phyloP scores from a whole-genome alignment of 805 yeast species.

The Kodamaea hsintzibuensis region DNA sequence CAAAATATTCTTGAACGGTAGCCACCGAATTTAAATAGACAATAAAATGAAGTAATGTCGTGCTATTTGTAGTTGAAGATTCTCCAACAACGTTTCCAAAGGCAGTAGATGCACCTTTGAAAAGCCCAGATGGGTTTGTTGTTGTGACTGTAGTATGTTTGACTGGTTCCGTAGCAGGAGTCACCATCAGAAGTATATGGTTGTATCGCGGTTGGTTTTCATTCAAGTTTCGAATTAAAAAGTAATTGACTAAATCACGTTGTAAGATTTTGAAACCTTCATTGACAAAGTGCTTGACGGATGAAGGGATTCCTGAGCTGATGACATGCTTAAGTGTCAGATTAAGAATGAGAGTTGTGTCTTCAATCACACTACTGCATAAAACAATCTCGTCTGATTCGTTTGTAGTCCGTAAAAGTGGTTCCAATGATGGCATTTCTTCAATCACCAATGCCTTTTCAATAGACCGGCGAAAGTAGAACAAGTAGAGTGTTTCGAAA shows the following conservation, averaged over 20 bases:
- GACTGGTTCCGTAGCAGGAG: constrained; percentile 24
- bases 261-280: constrained; percentile 62
- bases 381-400: constrained; percentile 57
- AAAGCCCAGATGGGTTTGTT: constrained; percentile 11
- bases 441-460: constrained; percentile 82
- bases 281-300: constrained; percentile 55
- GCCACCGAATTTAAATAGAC: constrained; percentile 73
- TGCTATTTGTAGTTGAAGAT: constrained; percentile 35
- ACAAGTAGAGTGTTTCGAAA: constrained; percentile 63
- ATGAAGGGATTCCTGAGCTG: constrained; percentile 65
- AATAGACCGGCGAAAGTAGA: constrained; percentile 72
- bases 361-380: constrained; percentile 84
- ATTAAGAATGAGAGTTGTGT: constrained; percentile 71
- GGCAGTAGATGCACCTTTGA: constrained; percentile 26
- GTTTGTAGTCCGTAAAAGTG: constrained; percentile 28
- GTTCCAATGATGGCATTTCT: constrained; percentile 59
- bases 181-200: constrained; percentile 24
- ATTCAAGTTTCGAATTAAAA: constrained; percentile 33
- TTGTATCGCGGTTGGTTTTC: constrained; percentile 45
- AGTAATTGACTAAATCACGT: constrained; percentile 59
- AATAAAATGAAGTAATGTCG: constrained; percentile 58
- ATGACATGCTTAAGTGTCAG: constrained; percentile 63
- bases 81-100: constrained; percentile 11
- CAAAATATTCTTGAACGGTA: constrained; percentile 58
- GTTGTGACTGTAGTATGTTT: constrained; percentile 21